These are phyloP conservation scores for Pyrenophora seminiperda DNA, from an alignment of 2,329 filamentous ascomycete genomes.

Conservation along the genomic window DNA sequence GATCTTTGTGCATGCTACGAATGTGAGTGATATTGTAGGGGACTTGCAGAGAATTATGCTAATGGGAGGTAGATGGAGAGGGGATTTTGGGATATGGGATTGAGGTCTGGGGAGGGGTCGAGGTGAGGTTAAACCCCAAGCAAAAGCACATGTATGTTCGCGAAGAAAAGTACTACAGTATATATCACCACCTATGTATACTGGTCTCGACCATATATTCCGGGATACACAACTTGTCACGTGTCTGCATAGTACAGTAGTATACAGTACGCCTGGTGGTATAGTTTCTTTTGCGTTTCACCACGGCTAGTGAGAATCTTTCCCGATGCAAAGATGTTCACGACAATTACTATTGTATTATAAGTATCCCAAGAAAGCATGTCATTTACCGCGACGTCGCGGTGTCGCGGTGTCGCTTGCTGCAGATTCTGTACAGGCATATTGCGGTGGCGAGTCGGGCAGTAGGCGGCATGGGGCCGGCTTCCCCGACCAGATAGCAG, in stretches of 20 bases:
- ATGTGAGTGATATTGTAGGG: slow-evolving; percentile 57
- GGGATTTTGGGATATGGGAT: slow-evolving; percentile 75
- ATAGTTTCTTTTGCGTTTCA: too few species aligned
- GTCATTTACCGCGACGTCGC: too few species aligned
- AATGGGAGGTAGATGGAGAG: slow-evolving; percentile 65
- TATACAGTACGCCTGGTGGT: too few species aligned
- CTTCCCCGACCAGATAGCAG: slow-evolving; percentile 16
- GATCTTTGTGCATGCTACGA: slow-evolving; percentile 87
- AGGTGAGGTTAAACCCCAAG: not conserved
- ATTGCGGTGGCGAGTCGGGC: slow-evolving; percentile 10
- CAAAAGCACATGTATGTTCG: not conserved
- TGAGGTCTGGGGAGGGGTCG: slow-evolving; percentile 26
- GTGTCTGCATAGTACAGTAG: too few species aligned
- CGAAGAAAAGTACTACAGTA: not conserved
- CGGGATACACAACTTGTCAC: too few species aligned
- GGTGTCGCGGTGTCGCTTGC: not conserved
- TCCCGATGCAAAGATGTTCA: too few species aligned
- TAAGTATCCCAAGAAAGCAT: too few species aligned
- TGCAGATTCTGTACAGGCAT: not conserved
- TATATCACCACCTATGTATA: too few species aligned
- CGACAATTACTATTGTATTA: too few species aligned
- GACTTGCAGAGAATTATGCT: slow-evolving; percentile 9
- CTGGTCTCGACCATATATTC: too few species aligned
- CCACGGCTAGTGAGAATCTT: too few species aligned
- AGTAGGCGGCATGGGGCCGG: slow-evolving; percentile 1